Conservation (phyloP, 768 basidiomycete genomes). For the Phylloporus arenicola region DNA sequence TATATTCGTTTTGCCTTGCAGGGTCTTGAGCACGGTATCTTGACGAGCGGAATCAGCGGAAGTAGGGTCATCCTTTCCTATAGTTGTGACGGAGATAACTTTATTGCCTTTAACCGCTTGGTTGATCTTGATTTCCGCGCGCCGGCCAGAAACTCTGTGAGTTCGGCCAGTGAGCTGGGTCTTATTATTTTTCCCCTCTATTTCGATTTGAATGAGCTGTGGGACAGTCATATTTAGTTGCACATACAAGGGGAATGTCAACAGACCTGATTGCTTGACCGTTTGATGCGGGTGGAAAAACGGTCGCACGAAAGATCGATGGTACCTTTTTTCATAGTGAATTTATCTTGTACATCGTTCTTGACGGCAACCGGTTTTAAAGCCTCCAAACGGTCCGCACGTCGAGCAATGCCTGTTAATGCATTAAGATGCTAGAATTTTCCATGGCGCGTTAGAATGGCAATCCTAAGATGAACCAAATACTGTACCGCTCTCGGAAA, state of each 20-base stretch:
- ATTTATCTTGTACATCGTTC: slow-evolving; percentile 37
- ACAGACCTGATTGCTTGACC: slow-evolving; percentile 37
- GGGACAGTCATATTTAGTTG: not conserved
- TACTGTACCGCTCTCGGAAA: slow-evolving; percentile 28
- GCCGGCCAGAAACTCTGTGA: slow-evolving; percentile 33
- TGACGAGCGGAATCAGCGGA: slow-evolving; percentile 41
- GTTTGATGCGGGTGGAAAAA: slow-evolving; percentile 41
- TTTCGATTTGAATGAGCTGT: slow-evolving; percentile 20
- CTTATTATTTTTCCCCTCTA: slow-evolving; percentile 1
- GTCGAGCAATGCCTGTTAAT: slow-evolving; percentile 42
- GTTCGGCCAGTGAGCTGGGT: slow-evolving; percentile 17
- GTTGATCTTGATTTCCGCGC: slow-evolving; percentile 27
- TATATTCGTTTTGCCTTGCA: slow-evolving; percentile 18
- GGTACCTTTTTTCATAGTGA: slow-evolving; percentile 23
- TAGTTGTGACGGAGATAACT: slow-evolving; percentile 38
- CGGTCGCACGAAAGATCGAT: slow-evolving; percentile 36
- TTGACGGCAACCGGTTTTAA: slow-evolving; percentile 41
- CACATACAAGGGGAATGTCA: not conserved
- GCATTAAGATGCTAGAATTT: slow-evolving; percentile 36
- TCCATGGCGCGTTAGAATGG: not conserved
- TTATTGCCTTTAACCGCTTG: slow-evolving; percentile 13
- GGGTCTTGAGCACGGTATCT: slow-evolving; percentile 15
- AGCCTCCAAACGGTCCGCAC: slow-evolving; percentile 42
- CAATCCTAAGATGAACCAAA: not conserved
- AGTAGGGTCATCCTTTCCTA: slow-evolving; percentile 52